Base-by-base conservation (phyloP, 176 grass and related monocot species). In the Raddia guianensis region DNA sequence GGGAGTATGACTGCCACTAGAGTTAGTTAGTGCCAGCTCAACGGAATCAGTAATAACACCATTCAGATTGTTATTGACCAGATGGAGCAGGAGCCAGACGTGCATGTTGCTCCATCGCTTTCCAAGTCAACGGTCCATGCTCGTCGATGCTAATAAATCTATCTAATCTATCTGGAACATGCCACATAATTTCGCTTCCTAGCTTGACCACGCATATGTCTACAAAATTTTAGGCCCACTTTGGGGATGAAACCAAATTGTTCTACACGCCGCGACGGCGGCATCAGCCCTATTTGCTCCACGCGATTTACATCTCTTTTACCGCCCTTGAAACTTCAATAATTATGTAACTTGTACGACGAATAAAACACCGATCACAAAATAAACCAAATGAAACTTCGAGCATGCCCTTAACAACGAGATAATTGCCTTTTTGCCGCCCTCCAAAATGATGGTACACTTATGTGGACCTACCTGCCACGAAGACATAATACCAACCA, bases 1-100 rank as follows among this genome's bases (percentile, higher is more conserved):
- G 79, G 63, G 65, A 87, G 12, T 35, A 54, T 56, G 87, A 84
- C 76, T 75, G 70, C 63, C 86, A 84, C 69, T 63, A 1, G 8
- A n/a, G 7, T n/a, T 76, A 12, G 3, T 76, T 49, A 35, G 58
- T 76, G 73, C 73, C 55, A 76, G 42, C 47, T 73, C 58, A 77
- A 27, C 27, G 27, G 27, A 27, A 27, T 27, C 14, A 35, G 53
- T 50, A 58, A 20, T 58, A 49, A 63, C 7, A 12, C 16, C 32
- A 9, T 65, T 74, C 48, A 55, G 59, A 75, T 83, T 74, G 37
- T 83, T 16, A 2, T 69, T 74, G 80, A 74, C 70, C n/a, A 33
- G 20, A 83, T 43, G 56, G 10, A 79, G 49, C 37, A 53, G 32
- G 52, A 12, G 20, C 49, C 70, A 45, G 32, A 59, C 19, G 2